Evolutionary conservation across 2,329 filamentous ascomycete genomes (phyloP).

Genomic region (Catunica adiposa): DNA sequence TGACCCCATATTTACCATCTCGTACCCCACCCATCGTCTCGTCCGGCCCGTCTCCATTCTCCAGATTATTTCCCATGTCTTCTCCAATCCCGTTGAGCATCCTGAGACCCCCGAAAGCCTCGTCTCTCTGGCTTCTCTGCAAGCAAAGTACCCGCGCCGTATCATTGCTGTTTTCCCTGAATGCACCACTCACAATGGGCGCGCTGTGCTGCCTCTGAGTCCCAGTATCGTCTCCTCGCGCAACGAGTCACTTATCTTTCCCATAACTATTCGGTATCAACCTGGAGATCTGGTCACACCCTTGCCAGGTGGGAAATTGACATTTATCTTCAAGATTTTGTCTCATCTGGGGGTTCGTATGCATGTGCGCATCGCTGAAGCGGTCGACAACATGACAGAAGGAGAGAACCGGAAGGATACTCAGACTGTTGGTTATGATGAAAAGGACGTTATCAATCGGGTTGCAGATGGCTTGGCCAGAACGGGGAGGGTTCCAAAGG

Average conservation of each 20-base stretch:
- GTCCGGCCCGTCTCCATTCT: constrained; percentile 66
- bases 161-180: constrained; percentile 83
- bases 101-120: constrained; percentile 33
- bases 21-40: constrained; percentile 56
- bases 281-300: constrained; percentile 59
- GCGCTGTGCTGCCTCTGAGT: constrained; percentile 71
- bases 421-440: constrained; percentile 30
- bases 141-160: constrained; percentile 52
- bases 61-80: constrained; percentile 55
- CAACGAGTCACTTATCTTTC: constrained; percentile 61
- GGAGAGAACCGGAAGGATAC: constrained; percentile 19
- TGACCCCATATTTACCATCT: constrained; percentile 82
- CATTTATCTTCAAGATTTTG: constrained; percentile 79
- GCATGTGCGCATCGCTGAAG: constrained; percentile 74
- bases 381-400: constrained; percentile 38
- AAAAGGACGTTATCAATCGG: constrained; percentile 56
- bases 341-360: constrained; percentile 77
- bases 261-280: constrained; percentile 76
- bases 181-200: constrained; percentile 84
- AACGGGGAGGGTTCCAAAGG: constrained; percentile 72
- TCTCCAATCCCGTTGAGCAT: constrained; percentile 38
- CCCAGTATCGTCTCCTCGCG: constrained; percentile 57
- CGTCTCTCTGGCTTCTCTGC: constrained; percentile 45
- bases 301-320: constrained; percentile 24
- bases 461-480: constrained; percentile 78